Base-by-base conservation (phyloP, 2,329 filamentous ascomycete species). In the Conoideocrella luteorostrata region DNA sequence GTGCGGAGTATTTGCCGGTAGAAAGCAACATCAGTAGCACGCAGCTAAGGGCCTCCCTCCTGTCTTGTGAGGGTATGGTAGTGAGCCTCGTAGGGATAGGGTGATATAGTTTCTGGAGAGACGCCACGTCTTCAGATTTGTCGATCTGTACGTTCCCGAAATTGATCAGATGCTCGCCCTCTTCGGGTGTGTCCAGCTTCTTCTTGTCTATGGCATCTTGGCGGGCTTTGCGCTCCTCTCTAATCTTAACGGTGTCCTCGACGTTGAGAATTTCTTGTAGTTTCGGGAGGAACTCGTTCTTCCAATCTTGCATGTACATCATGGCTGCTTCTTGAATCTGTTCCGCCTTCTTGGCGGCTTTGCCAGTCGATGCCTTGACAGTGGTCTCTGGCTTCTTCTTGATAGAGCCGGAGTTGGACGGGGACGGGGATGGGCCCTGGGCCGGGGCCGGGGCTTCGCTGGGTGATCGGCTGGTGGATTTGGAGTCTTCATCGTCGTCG, bases 221-320 rank as follows among this genome's bases (percentile, higher is more conserved):
- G 33, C 71, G 70, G 53, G 65, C 67, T 41, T 65, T 64, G 18
- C 75, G 66, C 50, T 73, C 71, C 12, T 65, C 68, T 34, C 66
- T 52, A 39, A 75, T 70, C 55, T 69, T 70, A 47, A 61, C 61
- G 26, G 69, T 69, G 43, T 77, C 73, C 10, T 71, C 62, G 3
- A 70, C 65, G 11, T 75, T 69, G 11, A 82, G 65, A 4, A 88
- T 76, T 52, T 91, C 84, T 38, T 80, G 81, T 1, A 95, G 70
- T 35, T 83, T 77, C 15, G 73, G 66, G n/a, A 89, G 70, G 2
- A 91, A 81, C 24, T 79, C 74, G 21, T 78, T 74, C 46, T 81
- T 73, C 90, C 89, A 95, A n/a, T 80, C 76, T 49, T 88, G 80
- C 55, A 90, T 87, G 55, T 86, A 78, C 34, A 72, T 67, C 11